These are phyloP conservation scores for Pseudogymnoascus sp. DNA, from an alignment of 2,329 filamentous ascomycete species.

Conservation along the genomic window DNA sequence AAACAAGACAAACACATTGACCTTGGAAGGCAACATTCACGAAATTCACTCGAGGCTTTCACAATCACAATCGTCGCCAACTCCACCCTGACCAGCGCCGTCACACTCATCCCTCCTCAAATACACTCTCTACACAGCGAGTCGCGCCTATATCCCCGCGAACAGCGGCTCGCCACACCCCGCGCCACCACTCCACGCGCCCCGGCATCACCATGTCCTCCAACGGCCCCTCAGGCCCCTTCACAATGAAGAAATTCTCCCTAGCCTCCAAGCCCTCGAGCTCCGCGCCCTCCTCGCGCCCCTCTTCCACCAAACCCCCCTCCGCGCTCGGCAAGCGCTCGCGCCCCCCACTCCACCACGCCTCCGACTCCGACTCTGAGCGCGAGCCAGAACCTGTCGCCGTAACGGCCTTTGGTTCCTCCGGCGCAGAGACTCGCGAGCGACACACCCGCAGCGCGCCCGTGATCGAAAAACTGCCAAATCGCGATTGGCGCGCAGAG, in stretches of 20 bases:
- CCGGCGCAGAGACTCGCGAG: background rate
- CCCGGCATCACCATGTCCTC: background rate
- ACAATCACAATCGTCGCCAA: background rate
- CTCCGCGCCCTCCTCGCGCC: background rate
- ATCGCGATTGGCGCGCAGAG: constrained; percentile 56
- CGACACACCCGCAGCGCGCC: constrained; percentile 28
- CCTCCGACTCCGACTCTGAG: constrained; percentile 4
- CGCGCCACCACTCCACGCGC: background rate
- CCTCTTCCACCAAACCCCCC: background rate
- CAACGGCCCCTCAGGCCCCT: background rate
- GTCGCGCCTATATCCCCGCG: background rate
- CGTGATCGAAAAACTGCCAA: constrained; percentile 50
- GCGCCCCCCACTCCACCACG: background rate
- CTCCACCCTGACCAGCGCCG: background rate
- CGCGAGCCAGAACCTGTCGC: background rate
- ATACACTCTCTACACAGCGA: background rate
- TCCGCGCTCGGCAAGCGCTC: background rate
- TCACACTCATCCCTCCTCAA: background rate
- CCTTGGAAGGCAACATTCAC: background rate
- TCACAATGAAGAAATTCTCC: constrained; percentile 8
- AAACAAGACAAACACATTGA: background rate
- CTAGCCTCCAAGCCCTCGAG: background rate
- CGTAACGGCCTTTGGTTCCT: background rate
- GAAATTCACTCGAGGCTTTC: background rate
- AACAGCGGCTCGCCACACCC: background rate